Base-by-base conservation (phyloP, 1,284 basidiomycete genomes). In the Austroboletus niveus region DNA sequence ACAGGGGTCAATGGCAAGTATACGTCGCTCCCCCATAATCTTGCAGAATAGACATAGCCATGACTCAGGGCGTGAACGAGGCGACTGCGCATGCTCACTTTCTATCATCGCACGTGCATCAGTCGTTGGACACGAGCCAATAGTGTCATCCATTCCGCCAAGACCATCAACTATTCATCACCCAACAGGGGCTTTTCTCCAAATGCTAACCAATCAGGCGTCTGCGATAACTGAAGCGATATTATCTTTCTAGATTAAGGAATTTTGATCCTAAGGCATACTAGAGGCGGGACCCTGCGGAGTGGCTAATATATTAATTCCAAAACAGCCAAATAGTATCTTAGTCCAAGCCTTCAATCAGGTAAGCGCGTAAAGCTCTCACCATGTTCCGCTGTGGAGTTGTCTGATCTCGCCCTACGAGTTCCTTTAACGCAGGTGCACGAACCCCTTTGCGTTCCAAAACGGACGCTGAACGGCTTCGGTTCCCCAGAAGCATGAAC, bases 231-330 rank as follows among this genome's bases (percentile, higher is more conserved):
- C 40, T 41, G 29, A 35, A 35, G 29, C 48, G 53, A 57, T 57
- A 58, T 39, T 30, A 48, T 47, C 14, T 3, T 62, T 62, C 57
- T 53, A 30, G 53, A 63, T 59, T 49, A 43, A 47, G 53, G 39
- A 49, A 40, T 42, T 9, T 29, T 49, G 43, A 51, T 51, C 53
- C 32, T 46, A 51, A 49, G 40, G 32, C 36, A 5, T 38, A 62
- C 62, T 60, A 49, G 42, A 42, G 22, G 36, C 45, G 46, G 47
- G 41, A 51, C 56, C 61, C 56, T 61, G 61, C 45, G 39, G 42
- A 57, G 41, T 44, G 34, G 30, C 15, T 14, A 32, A 30, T 40
- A 44, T 24, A 63, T 57, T 49, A 51, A 60, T 5, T 24, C 22
- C 22, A 39, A 49, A 45, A 45, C 14, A 27, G 29, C 15, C 27